Percentiles rank a stretch among this genome's conserved stretches.
phyloP scores from a whole-genome alignment of 139 green algal species.

The Parachlorella kessleri region DNA sequence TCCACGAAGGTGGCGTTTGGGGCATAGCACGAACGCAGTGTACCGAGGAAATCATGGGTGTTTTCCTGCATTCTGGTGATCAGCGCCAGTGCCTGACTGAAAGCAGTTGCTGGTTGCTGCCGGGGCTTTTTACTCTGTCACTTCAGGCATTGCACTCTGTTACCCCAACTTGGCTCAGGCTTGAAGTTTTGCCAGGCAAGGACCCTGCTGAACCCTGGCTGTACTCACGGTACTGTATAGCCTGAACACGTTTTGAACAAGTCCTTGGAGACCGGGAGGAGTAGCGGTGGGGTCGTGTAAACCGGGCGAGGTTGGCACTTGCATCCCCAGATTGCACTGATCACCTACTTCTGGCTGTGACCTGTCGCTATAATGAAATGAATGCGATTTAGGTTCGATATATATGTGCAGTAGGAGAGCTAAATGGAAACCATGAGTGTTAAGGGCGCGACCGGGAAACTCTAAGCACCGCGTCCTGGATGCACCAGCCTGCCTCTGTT shows the following conservation, averaged over 20 bases:
- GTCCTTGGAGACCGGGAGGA: neutral
- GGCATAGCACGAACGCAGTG: constrained; percentile 3
- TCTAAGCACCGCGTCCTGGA: neutral
- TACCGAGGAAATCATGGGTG: neutral
- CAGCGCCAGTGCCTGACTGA: neutral
- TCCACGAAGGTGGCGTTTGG: constrained; percentile 12
- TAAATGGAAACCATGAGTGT: neutral
- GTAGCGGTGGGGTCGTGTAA: neutral
- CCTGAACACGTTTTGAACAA: neutral
- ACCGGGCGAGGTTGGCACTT: neutral
- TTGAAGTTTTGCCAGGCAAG: no score
- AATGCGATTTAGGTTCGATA: no score
- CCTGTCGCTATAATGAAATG: neutral
- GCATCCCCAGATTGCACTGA: neutral
- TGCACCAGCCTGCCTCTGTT: no score
- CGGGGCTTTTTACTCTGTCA: neutral
- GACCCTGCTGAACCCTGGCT: neutral
- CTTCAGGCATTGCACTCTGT: neutral
- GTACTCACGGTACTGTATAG: neutral
- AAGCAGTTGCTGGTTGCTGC: constrained; percentile 11
- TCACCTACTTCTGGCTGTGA: neutral
- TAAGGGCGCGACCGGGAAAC: neutral
- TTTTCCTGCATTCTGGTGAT: neutral
- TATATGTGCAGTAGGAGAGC: no score
- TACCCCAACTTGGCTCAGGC: neutral